Evolutionary conservation across 2,329 filamentous ascomycete species (phyloP), one percentile per base, ranked within the genome.

Genomic region (Ambrosiella beaveri): DNA sequence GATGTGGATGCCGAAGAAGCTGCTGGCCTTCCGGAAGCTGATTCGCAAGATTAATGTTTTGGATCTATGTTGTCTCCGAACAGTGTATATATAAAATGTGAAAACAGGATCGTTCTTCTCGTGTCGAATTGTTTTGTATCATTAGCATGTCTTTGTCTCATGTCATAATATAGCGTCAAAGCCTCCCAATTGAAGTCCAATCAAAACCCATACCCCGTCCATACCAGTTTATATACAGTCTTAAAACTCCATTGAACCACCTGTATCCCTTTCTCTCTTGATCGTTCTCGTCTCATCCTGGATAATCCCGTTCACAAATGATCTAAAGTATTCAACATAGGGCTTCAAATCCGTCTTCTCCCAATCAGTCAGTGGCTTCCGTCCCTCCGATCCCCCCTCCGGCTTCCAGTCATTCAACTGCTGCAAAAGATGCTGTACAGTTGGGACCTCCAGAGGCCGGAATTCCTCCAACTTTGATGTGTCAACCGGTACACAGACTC

Each of bases 261-360:
- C 68, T 1, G 76, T 75, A 1, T 78, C 76, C 27, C 77, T 70
- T 66, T 81, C 78, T 60, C 78, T 66, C 72, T 81, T 81, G 4
- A 79, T 70, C 63, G 68, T 73, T 3, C 70, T 67, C 58, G 74
- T 81, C 68, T 84, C 82, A 60, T 95, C 91, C 68, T 84, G 90
- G 69, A 96, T 76, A 58, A 98, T 69, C 0, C 74, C 77, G 8
- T 80, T 77, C 7, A 97, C 88, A 70, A 96, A 95, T 0, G 76
- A 78, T 64, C 86, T 79, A 70, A 98, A 97, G 64, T 85, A 84
- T 59, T 97, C 90, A 40, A 97, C 82, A 68, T 95, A 97, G 7
- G 89, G 88, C 73, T 86, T 95, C 66, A 98, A 70, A 63, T 88
- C 88, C 27, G 93, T 98, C 80, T 97, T 98, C 71, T 98, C 91